Evolutionary conservation across 192 early-diverging fungal genomes (phyloP), one percentile per base, ranked within the genome.

Genomic region (Coemansia umbellata): DNA sequence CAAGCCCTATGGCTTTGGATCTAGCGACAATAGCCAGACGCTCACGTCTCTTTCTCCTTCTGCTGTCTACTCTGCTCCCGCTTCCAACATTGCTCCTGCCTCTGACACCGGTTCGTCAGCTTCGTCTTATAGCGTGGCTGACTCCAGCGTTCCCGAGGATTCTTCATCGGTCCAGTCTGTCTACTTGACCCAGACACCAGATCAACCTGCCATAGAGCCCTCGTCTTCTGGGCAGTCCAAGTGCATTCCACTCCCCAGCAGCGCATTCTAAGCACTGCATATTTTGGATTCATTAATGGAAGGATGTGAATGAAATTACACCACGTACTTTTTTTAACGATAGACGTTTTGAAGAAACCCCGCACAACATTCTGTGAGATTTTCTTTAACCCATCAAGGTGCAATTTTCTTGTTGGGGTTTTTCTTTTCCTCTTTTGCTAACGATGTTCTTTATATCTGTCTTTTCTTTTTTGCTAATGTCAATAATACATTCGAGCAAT

Each of bases 1-100:
- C 36, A 52, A 36, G 47, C 74, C 80, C 21, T 56, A 53, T 26
- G 81, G 74, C 22, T 79, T 80, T 58, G 79, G 56, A n/a, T 53
- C 48, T 22, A 50, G 53, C 2, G 43, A 45, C n/a, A 31, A 31
- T 28, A 55, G 45, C 53, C 53, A 55, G 53, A 55, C 55, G 24
- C 6, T 27, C 15, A 19, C 55, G 28, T 31, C 48, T 31, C 18
- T 27, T 13, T 50, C 44, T 26, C 55, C 63, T 48, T 55, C 51
- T 8, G 5, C 60, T 23, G 26, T 15, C 35, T 47, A 41, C 18
- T n/a, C 50, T 8, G 42, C 48, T 15, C 52, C 44, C 2, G 54
- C 53, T 11, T 17, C 45, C 10, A 7, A 42, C 19, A 15, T 3
- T 0, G 40, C 5, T 43, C n/a, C 33, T 35, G 33, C 33, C n/a